A percentile compares a stretch with the other conserved stretches of the same genome.
These are phyloP conservation scores for Spiraea crenata DNA, from an alignment of 331 rosid genomes.

Conservation along the genomic window DNA sequence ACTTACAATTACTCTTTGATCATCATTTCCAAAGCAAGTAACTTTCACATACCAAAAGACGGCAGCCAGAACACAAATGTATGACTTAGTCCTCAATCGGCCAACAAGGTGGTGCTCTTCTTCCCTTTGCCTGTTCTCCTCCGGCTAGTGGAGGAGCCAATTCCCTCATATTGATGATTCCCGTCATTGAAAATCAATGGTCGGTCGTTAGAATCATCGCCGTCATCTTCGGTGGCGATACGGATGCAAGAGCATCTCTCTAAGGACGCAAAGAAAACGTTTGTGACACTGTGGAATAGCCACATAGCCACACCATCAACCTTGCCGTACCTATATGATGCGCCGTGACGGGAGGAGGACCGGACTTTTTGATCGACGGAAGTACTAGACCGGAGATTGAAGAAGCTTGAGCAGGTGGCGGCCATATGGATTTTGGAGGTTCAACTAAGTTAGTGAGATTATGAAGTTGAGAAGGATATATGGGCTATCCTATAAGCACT, in stretches of 20 bases:
- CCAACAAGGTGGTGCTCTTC: constrained; percentile 18
- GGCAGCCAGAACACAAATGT: constrained; percentile 7
- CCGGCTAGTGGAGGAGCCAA: constrained; percentile 31
- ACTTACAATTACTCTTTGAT: background rate
- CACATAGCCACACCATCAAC: constrained; percentile 72
- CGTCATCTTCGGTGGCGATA: constrained; percentile 58
- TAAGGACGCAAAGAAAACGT: constrained; percentile 69
- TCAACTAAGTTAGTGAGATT: background rate
- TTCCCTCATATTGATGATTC: constrained; percentile 42
- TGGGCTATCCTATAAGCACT: constrained; percentile 10
- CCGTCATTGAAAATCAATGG: constrained; percentile 73
- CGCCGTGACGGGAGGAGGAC: constrained; percentile 32
- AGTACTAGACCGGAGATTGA: constrained; percentile 42
- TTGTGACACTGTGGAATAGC: constrained; percentile 61
- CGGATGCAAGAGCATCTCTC: constrained; percentile 78
- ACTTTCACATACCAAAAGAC: constrained; percentile 39
- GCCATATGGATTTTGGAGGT: constrained; percentile 42
- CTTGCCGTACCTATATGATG: constrained; percentile 45
- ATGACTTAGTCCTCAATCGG: background rate
- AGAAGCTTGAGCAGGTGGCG: constrained; percentile 48
- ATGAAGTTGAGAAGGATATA: constrained; percentile 26
- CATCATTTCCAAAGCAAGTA: constrained; percentile 11
- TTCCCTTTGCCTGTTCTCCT: constrained; percentile 57
- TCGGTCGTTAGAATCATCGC: constrained; percentile 57
- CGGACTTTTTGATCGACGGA: constrained; percentile 33